Evolutionary conservation across 2,329 filamentous ascomycete genomes (phyloP), one percentile per base, ranked within the genome.

Genomic region (Diaporthe citriasiana): DNA sequence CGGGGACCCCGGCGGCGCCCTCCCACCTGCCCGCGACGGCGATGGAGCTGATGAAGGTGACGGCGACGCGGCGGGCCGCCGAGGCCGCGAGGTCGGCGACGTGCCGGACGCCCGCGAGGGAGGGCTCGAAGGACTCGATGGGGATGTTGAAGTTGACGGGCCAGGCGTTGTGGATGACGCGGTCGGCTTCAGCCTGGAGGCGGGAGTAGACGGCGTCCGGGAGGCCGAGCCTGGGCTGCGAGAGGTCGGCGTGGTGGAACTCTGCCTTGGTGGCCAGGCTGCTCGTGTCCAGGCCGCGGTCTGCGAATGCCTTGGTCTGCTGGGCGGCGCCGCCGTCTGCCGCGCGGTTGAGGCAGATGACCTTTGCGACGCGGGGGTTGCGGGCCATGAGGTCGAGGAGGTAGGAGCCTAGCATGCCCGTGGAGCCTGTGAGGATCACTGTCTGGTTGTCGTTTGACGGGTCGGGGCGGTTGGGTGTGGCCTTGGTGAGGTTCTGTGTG

Each of bases 111-210:
- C 85, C 83, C 3, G 84, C 81, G 53, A 89, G 83, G 68, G 88
- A 84, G 0, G 84, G 80, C 75, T 86, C 84, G 74, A 89, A 89
- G 0, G 83, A 86, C n/a, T 82, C 79, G 3, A 89, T 71, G 0
- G 84, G 79, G 15, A 87, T 83, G 76, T 85, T 88, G 76, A 85
- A 87, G 77, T 87, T 88, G 79, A 89, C 88, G 0, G 75, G 74
- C 75, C 75, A 76, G 30, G 87, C 87, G 72, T 87, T 89, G 78
- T 89, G 87, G 69, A 87, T 84, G 9, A 88, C 78, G 9, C 83
- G 82, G 65, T 87, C 85, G 0, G 81, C 79, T 1, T 83, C 80
- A 12, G 79, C 72, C 8, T 84, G 79, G 0, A 87, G 78, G 6
- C 82, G 79, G 51, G 80, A 40, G 77, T 83, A 81, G 1, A 79